phyloP scores from a whole-genome alignment of 805 yeast genomes.

The Kluyveromyces dobzhanskii region DNA sequence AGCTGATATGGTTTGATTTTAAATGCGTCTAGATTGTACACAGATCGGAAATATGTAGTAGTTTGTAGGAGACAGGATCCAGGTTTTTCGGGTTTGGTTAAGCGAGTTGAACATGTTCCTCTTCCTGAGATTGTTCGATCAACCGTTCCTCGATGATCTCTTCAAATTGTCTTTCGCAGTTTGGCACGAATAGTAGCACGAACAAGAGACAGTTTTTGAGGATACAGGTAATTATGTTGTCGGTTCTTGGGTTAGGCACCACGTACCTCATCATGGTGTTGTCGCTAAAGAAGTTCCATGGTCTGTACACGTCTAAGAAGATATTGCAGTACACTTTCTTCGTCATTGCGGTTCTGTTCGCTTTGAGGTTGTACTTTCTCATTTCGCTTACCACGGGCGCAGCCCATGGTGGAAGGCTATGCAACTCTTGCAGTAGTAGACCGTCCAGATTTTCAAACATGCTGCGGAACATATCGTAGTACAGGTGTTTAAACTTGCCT shows the following conservation, averaged over 20 bases:
- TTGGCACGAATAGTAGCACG: slow-evolving; percentile 18
- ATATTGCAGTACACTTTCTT: slow-evolving; percentile 3
- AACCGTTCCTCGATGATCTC: slow-evolving; percentile 4
- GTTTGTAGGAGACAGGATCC: no score
- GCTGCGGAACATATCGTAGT: not conserved
- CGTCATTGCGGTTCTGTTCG: slow-evolving; percentile 2
- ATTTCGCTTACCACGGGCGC: not conserved
- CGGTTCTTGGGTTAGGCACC: slow-evolving; percentile 17
- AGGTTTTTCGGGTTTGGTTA: no score
- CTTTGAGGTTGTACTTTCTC: not conserved
- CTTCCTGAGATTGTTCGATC: slow-evolving; percentile 2
- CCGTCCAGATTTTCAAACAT: not conserved
- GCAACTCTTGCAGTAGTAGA: not conserved
- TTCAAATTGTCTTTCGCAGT: slow-evolving; percentile 7
- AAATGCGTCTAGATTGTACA: no score
- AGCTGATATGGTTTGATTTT: no score
- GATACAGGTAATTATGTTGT: slow-evolving; percentile 12
- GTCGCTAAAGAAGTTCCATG: slow-evolving; percentile 1
- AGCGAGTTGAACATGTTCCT: not conserved
- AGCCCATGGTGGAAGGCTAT: not conserved
- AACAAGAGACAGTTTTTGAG: slow-evolving; percentile 18
- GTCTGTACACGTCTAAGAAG: not conserved
- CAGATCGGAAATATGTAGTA: no score
- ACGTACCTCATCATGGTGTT: slow-evolving; percentile 9
- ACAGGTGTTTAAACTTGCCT: not conserved